A percentile compares a stretch with the other conserved stretches of the same genome.
Conservation (phyloP, 2,329 filamentous ascomycete species). For the Aschersonia sp. region DNA sequence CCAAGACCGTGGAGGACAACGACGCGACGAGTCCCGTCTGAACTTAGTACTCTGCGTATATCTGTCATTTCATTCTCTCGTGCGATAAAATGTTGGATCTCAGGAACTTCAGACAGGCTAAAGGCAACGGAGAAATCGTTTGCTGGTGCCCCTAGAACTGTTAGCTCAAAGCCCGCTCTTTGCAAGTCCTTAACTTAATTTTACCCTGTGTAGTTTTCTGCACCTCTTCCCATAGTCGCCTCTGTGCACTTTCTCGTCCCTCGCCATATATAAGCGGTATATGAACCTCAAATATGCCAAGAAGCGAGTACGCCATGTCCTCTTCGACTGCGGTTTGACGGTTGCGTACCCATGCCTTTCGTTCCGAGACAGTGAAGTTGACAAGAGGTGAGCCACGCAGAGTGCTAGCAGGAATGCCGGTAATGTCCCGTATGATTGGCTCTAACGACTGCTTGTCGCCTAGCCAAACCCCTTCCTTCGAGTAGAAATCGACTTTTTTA, state of each 20-base stretch:
- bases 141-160: neutral
- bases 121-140: slow-evolving; percentile 3
- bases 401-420: slow-evolving; percentile 7
- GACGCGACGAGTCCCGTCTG: slow-evolving; percentile 3
- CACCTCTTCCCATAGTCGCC: neutral
- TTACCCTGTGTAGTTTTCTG: neutral
- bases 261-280: slow-evolving; percentile 8
- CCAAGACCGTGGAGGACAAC: slow-evolving; percentile 22
- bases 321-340: slow-evolving; percentile 6
- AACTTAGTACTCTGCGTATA: slow-evolving; percentile 5
- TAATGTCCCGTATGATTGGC: slow-evolving; percentile 10
- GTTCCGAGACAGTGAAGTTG: slow-evolving; percentile 5
- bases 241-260: slow-evolving; percentile 1
- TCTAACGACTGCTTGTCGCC: slow-evolving; percentile 10
- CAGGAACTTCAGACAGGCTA: slow-evolving; percentile 2
- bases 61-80: slow-evolving; percentile 7
- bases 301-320: slow-evolving; percentile 7
- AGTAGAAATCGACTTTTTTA: slow-evolving; percentile 10
- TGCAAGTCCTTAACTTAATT: neutral
- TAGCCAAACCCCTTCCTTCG: slow-evolving; percentile 6
- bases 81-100: slow-evolving; percentile 6
- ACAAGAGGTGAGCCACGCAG: slow-evolving; percentile 5
- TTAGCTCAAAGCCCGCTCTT: neutral
- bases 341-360: slow-evolving; percentile 7
- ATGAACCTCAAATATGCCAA: slow-evolving; percentile 8